Conservation (phyloP, 106 monocot species). For the Dioscorea dumetorum region DNA sequence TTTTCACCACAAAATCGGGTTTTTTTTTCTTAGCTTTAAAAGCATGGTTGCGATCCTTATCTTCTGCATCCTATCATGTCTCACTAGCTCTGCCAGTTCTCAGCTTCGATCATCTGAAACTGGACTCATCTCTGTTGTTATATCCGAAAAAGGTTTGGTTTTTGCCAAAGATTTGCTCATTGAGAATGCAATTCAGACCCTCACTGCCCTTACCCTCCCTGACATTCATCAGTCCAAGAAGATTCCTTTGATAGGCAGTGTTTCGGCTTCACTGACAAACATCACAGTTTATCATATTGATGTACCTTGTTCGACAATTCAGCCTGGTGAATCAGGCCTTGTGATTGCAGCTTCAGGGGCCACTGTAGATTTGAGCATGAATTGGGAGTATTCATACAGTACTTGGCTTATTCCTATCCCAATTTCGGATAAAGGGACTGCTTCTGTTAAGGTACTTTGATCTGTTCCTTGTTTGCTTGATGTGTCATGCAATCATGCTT, state of each 20-base stretch:
- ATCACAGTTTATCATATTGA: constrained; percentile 42
- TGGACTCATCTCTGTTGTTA: constrained; percentile 44
- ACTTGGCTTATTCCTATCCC: constrained; percentile 49
- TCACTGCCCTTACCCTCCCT: constrained; percentile 51
- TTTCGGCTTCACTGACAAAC: constrained; percentile 37
- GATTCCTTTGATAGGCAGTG: constrained; percentile 61
- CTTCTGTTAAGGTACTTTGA: constrained; percentile 47
- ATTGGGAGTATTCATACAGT: constrained; percentile 54
- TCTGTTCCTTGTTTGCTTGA: background rate
- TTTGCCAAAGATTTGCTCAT: constrained; percentile 69
- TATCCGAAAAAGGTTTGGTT: constrained; percentile 64
- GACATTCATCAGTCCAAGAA: constrained; percentile 47
- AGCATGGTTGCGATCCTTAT: constrained; percentile 4
- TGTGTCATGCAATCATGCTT: too few species aligned
- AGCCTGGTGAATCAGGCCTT: constrained; percentile 43
- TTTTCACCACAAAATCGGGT: background rate
- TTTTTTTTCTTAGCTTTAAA: constrained; percentile 5
- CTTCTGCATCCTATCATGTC: constrained; percentile 9
- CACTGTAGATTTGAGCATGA: constrained; percentile 35
- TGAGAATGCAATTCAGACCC: constrained; percentile 35
- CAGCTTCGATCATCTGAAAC: constrained; percentile 7
- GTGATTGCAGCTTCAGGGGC: constrained; percentile 45
- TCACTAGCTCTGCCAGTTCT: constrained; percentile 13
- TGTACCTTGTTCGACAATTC: constrained; percentile 43
- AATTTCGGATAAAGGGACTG: constrained; percentile 53